These are phyloP conservation scores for Petunia hybrid DNA, from an alignment of 305 asterid species.

Conservation along the genomic window DNA sequence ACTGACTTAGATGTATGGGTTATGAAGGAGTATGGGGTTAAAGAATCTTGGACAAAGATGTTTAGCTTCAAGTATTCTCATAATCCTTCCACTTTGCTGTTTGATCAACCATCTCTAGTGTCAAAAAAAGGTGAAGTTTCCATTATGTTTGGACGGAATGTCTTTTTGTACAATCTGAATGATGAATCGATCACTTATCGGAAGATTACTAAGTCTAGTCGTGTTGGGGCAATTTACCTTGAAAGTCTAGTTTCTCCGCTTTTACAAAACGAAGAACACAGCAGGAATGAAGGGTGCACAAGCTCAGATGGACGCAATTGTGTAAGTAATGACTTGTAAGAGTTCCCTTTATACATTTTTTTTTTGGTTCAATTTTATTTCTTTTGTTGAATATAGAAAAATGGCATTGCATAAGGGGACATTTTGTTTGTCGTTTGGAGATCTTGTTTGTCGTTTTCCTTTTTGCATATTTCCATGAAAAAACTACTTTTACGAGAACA, in stretches of 20 bases:
- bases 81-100: constrained; percentile 18
- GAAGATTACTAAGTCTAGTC: constrained; percentile 31
- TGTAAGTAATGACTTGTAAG: too few relatives aligned
- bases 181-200: constrained; percentile 33
- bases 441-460: background rate
- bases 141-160: constrained; percentile 35
- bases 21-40: constrained; percentile 45
- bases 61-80: constrained; percentile 14
- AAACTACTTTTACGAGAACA: background rate
- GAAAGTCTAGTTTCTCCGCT: constrained; percentile 49
- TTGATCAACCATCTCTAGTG: constrained; percentile 36
- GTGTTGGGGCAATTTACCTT: constrained; percentile 45
- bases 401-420: background rate
- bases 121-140: constrained; percentile 50
- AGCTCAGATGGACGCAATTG: too few relatives aligned
- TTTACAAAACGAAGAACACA: too few relatives aligned
- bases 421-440: background rate
- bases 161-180: constrained; percentile 49
- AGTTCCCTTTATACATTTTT: background rate
- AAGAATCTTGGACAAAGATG: constrained; percentile 49
- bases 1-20: constrained; percentile 52
- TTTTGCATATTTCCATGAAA: background rate
- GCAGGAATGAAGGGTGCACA: too few relatives aligned
- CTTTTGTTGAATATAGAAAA: background rate
- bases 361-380: background rate